Evolutionary conservation across 768 basidiomycete species (phyloP).

Genomic region (Candolleomyces aberdarensis): DNA sequence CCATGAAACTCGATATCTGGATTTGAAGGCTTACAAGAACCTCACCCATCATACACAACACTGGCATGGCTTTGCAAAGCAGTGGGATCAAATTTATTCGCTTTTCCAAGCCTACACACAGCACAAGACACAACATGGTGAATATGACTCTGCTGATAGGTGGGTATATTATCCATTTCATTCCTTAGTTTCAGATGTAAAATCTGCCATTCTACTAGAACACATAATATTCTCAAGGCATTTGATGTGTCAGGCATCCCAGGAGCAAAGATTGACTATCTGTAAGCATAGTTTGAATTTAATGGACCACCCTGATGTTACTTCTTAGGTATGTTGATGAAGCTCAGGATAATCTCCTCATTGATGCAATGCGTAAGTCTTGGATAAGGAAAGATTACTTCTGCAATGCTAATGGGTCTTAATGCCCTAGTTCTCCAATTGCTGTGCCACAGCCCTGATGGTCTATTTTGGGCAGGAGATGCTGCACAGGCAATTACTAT

Average conservation of each 20-base stretch:
- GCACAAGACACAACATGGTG: slow-evolving; percentile 38
- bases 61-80: slow-evolving; percentile 50
- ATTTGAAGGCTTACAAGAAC: slow-evolving; percentile 39
- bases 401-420: background rate
- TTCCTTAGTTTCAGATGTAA: background rate
- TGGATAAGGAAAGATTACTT: too few species aligned
- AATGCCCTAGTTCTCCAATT: slow-evolving; percentile 49
- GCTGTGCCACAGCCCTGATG: slow-evolving; percentile 60
- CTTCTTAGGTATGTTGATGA: slow-evolving; percentile 64
- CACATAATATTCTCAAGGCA: slow-evolving; percentile 44
- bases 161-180: slow-evolving; percentile 17
- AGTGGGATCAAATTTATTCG: slow-evolving; percentile 46
- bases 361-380: slow-evolving; percentile 55
- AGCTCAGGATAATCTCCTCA: slow-evolving; percentile 67
- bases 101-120: slow-evolving; percentile 53
- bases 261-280: slow-evolving; percentile 47
- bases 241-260: slow-evolving; percentile 29
- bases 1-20: slow-evolving; percentile 36
- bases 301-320: background rate
- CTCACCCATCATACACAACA: slow-evolving; percentile 49
- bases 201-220: slow-evolving; percentile 29
- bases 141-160: slow-evolving; percentile 63
- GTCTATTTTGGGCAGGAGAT: slow-evolving; percentile 80
- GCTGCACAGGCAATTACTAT: slow-evolving; percentile 76
- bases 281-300: slow-evolving; percentile 31